Evolutionary conservation across 176 grass and related monocot species (phyloP).

Genomic region (Phragmites australis): DNA sequence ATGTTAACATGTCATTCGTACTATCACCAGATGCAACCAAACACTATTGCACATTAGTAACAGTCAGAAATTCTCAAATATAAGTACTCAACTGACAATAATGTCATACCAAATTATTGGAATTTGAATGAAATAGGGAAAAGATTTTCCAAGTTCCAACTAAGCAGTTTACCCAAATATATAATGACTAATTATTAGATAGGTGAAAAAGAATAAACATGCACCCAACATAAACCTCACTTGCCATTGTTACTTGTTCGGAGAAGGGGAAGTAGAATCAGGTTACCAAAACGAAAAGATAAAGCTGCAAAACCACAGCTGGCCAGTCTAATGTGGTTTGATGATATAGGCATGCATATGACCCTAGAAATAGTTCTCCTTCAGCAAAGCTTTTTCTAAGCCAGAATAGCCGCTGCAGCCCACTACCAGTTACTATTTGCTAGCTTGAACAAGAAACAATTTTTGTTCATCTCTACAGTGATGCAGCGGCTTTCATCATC

Average conservation of each 20-base stretch:
- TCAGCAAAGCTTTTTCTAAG: not conserved
- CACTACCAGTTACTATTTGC: not conserved
- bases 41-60: not conserved
- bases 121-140: not conserved
- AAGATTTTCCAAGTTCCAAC: slow-evolving; percentile 12
- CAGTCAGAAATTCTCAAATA: no score
- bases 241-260: not conserved
- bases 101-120: not conserved
- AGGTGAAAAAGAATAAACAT: slow-evolving; percentile 18
- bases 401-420: not conserved
- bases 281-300: not conserved
- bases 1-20: slow-evolving; percentile 2
- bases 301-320: slow-evolving; percentile 8
- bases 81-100: not conserved
- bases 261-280: not conserved
- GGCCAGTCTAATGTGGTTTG: not conserved
- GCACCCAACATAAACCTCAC: not conserved
- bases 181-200: slow-evolving; percentile 16
- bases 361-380: not conserved
- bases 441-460: not conserved
- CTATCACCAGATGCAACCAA: not conserved
- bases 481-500: no score
- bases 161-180: slow-evolving; percentile 6
- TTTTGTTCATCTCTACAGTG: not conserved
- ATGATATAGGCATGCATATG: not conserved